Base-by-base conservation (phyloP, 2,329 filamentous ascomycete species). In the Cyanodermella asteris region DNA sequence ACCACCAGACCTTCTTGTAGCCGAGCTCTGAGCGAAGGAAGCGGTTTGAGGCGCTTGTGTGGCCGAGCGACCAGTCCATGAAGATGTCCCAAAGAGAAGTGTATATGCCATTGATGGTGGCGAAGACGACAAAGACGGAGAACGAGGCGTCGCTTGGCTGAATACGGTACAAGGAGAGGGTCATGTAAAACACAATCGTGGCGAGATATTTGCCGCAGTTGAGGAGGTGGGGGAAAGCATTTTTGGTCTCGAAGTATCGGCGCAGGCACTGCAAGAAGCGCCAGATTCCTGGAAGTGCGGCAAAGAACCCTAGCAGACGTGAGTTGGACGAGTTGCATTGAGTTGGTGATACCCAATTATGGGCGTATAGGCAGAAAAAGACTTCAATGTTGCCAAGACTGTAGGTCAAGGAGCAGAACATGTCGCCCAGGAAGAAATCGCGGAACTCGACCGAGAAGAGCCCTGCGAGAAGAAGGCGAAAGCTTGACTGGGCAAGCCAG, bases 361-460 rank as follows among this genome's bases (percentile, higher is more conserved):
- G 61, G n/a, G 72, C 68, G 38, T 94, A 97, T 2, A 94, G 57
- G 43, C 87, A 97, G 47, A 91, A 93, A 53, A 94, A 93, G 1
- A 94, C 56, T 38, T 81, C 77, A 19, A 91, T 63, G 41, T 94
- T 93, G 31, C 77, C 73, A 49, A 78, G 77, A 10, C 73, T 64
- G 47, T 97, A 97, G 5, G 82, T 91, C 28, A 91, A 58, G 3
- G 87, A 94, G 49, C 84, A 94, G 47, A 91, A 91, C 59, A 94
- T 93, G 44, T 97, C 87, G 26, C 87, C 87, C 0, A 94, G 61
- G 48, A 93, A 94, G 51, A 97, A 94, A 48, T 97, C 87, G 29
- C 82, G 68, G 45, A 94, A 97, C 44, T 94, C 84, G 24, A 97
- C 87, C 2, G 80, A 80, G 40, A 90, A 93, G 12, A 91, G 45